Conservation (phyloP, 208 protist genomes). For the Porcisia hertigi region DNA sequence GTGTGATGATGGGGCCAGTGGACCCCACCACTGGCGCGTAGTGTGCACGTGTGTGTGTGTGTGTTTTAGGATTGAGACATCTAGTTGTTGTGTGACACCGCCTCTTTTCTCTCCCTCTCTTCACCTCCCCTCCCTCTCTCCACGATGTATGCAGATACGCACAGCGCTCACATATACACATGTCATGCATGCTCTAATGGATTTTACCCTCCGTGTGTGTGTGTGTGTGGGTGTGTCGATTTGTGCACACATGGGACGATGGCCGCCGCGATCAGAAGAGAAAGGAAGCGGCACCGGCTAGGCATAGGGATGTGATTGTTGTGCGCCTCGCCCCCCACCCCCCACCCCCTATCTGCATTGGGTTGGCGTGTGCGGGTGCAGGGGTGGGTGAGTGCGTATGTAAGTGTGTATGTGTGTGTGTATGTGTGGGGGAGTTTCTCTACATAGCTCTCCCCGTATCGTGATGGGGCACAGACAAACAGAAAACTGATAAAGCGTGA, state of each 20-base stretch:
- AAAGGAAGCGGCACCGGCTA: not conserved
- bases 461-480: not conserved
- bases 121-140: not conserved
- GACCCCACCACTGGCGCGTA: not conserved
- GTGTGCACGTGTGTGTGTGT: not conserved
- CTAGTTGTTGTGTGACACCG: not conserved
- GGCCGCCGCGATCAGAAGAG: not conserved
- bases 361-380: not conserved
- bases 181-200: not conserved
- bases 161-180: not conserved
- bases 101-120: conserved; percentile 8
- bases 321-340: not conserved
- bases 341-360: not conserved
- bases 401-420: not conserved
- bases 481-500: not conserved
- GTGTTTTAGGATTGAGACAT: conserved; percentile 7
- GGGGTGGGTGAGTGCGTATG: not conserved
- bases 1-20: not conserved
- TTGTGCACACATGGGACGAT: not conserved
- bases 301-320: conserved; percentile 3
- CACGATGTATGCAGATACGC: not conserved
- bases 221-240: not conserved
- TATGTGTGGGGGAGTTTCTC: not conserved
- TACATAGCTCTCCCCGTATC: not conserved
- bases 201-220: not conserved